Percentiles rank a stretch among this genome's conserved stretches.
Evolutionary conservation across 2,329 filamentous ascomycete species (phyloP).

Genomic region (Aspergillus ibericus): DNA sequence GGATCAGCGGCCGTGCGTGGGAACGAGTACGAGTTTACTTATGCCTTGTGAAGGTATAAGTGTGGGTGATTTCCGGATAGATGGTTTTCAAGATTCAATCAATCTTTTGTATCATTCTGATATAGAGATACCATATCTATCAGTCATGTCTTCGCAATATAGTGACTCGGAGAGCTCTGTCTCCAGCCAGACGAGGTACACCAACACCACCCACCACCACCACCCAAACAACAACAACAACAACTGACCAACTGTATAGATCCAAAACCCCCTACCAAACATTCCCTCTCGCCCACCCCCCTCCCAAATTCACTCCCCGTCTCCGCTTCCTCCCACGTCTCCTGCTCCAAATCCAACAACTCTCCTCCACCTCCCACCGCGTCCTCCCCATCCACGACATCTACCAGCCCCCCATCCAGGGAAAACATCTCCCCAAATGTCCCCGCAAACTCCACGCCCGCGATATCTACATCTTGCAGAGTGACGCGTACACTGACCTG

Average conservation of each 20-base stretch:
- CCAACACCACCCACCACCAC: background rate
- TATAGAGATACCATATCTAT: background rate
- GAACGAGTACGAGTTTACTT: background rate
- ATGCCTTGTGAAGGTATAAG: background rate
- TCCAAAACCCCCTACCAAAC: constrained; percentile 20
- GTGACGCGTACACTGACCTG: constrained; percentile 25
- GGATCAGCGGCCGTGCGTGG: background rate
- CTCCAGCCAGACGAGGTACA: background rate
- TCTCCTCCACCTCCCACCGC: constrained; percentile 21
- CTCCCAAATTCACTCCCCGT: constrained; percentile 26
- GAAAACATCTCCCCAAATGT: constrained; percentile 21
- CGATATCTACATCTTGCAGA: constrained; percentile 32
- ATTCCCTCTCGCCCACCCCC: constrained; percentile 33
- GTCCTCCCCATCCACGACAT: constrained; percentile 33
- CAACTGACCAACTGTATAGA: background rate
- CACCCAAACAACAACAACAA: background rate
- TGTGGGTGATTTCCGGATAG: background rate
- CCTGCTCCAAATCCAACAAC: constrained; percentile 36
- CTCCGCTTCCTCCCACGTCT: constrained; percentile 31
- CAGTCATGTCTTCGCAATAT: background rate
- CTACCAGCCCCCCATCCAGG: constrained; percentile 30
- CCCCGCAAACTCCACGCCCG: constrained; percentile 25
- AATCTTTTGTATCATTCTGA: background rate
- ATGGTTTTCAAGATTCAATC: background rate
- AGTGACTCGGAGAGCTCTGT: background rate